phyloP scores from a whole-genome alignment of 139 green algal species.

The Chlamydomonas sphaeroides region DNA sequence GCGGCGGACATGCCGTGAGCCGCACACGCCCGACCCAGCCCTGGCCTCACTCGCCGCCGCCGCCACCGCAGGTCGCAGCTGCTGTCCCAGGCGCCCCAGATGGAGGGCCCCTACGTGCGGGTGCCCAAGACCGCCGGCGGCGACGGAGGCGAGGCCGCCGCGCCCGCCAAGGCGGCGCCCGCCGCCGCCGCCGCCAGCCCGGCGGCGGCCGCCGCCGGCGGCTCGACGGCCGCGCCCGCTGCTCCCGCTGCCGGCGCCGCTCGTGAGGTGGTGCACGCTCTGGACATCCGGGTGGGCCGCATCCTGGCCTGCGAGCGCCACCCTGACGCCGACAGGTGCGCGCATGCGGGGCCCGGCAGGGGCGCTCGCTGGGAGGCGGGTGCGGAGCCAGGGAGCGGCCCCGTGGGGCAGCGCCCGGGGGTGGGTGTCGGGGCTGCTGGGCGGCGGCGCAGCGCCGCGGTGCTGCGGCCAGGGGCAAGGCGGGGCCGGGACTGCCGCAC shows the following conservation, averaged over 20 bases:
- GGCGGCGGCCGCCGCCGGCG: not conserved
- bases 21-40: no score
- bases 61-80: constrained; percentile 51
- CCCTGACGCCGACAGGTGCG: constrained; percentile 75
- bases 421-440: no score
- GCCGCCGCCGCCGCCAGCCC: not conserved
- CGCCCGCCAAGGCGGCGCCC: not conserved
- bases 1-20: no score
- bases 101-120: constrained; percentile 58
- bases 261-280: constrained; percentile 37
- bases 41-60: no score
- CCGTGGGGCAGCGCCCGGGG: no score
- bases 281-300: constrained; percentile 74
- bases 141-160: not conserved
- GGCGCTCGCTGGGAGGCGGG: no score
- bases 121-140: constrained; percentile 72
- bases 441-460: no score
- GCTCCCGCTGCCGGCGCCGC: not conserved
- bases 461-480: no score
- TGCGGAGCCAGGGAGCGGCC: no score
- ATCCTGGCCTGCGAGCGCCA: constrained; percentile 75
- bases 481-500: no score
- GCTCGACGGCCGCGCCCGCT: not conserved
- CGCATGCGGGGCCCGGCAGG: no score
- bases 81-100: constrained; percentile 62